Conservation (phyloP, 2,329 filamentous ascomycete species). For the Colletotrichum filicis region DNA sequence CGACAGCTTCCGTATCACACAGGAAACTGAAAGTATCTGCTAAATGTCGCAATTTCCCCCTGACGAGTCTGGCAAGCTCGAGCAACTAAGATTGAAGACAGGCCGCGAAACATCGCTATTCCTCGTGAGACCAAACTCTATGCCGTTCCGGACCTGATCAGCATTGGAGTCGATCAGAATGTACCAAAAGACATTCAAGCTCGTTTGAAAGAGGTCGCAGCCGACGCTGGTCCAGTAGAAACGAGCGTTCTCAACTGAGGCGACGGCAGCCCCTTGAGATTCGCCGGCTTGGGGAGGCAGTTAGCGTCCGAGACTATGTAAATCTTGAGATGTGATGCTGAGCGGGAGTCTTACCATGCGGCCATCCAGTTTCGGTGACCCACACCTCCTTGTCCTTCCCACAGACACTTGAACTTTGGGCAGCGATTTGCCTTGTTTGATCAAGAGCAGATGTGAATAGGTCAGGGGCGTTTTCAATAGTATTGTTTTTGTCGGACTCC, state of each 20-base stretch:
- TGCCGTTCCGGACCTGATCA: conserved; percentile 4
- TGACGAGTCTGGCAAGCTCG: neutral
- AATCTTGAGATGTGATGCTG: neutral
- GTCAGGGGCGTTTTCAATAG: conserved; percentile 50
- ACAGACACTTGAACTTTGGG: conserved; percentile 46
- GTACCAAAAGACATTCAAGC: conserved; percentile 32
- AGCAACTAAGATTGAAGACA: conserved; percentile 22
- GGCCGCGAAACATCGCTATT: conserved; percentile 12
- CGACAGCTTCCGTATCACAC: neutral
- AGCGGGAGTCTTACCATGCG: conserved; percentile 45
- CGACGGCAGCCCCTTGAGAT: conserved; percentile 53
- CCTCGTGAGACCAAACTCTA: conserved; percentile 19
- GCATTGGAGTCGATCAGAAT: conserved; percentile 27
- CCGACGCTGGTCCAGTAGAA: conserved; percentile 29
- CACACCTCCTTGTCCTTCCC: conserved; percentile 56
- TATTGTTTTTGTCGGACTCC: conserved; percentile 48
- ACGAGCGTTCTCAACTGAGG: conserved; percentile 57
- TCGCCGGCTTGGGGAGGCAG: conserved; percentile 46
- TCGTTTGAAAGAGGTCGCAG: conserved; percentile 21
- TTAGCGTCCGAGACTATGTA: neutral
- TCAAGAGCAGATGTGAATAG: conserved; percentile 53
- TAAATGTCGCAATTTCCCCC: accelerated
- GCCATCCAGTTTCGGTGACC: conserved; percentile 68
- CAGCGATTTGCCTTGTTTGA: conserved; percentile 39
- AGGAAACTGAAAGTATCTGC: neutral